phyloP scores from a whole-genome alignment of 345 rosid species.

The Euclidium syriacum region DNA sequence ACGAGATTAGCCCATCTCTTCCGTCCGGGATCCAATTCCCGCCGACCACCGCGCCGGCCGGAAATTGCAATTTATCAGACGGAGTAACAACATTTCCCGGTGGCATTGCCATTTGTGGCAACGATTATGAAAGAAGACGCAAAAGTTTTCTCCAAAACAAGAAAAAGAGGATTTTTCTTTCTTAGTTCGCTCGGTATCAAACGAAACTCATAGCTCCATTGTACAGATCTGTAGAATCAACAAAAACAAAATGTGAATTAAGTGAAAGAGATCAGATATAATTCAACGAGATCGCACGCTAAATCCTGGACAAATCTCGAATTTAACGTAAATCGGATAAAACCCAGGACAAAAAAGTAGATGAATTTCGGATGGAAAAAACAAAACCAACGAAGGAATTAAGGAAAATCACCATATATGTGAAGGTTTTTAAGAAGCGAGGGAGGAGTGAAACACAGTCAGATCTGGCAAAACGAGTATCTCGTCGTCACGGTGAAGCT shows the following conservation, averaged over 20 bases:
- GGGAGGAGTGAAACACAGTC: background rate
- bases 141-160: background rate
- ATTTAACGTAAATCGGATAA: constrained; percentile 5
- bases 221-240: constrained; percentile 20
- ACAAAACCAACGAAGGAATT: background rate
- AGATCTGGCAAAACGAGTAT: constrained; percentile 36
- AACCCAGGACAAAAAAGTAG: constrained; percentile 4
- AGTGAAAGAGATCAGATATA: background rate
- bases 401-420: constrained; percentile 14
- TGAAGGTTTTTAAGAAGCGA: background rate
- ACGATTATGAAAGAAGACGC: background rate
- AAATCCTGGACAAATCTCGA: background rate
- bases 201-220: constrained; percentile 18
- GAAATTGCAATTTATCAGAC: constrained; percentile 63
- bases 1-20: constrained; percentile 73
- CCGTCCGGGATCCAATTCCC: constrained; percentile 63
- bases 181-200: background rate
- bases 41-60: constrained; percentile 19
- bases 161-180: background rate
- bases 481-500: constrained; percentile 23
- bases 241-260: background rate
- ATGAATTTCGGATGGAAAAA: background rate
- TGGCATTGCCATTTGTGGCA: constrained; percentile 74
- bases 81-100: constrained; percentile 53
- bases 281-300: constrained; percentile 21